phyloP scores from a whole-genome alignment of 1,139 yeast species.

The Pichia sp. region DNA sequence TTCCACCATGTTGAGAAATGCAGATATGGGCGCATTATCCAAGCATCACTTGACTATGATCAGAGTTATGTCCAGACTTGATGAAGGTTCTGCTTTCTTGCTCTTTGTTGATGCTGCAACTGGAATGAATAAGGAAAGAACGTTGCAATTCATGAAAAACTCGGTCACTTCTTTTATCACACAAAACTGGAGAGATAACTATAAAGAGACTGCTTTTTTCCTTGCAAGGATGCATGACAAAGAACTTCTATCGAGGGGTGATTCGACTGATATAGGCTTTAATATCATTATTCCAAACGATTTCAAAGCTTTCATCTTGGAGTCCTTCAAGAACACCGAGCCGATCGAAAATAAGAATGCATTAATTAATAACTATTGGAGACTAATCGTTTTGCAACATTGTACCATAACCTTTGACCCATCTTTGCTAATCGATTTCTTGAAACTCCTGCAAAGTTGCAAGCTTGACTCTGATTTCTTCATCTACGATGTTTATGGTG shows the following conservation, averaged over 20 bases:
- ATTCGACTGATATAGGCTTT: constrained; percentile 4
- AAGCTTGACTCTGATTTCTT: constrained; percentile 13
- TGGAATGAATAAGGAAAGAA: constrained; percentile 37
- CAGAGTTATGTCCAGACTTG: constrained; percentile 21
- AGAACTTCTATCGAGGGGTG: constrained; percentile 16
- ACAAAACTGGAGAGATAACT: constrained; percentile 28
- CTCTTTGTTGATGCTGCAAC: constrained; percentile 44
- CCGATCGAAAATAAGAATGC: constrained; percentile 18
- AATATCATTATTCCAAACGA: constrained; percentile 24
- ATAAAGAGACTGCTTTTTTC: constrained; percentile 40
- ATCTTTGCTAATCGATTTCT: constrained; percentile 14
- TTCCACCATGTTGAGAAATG: constrained; percentile 50
- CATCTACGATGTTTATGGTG: constrained; percentile 23
- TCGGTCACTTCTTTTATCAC: constrained; percentile 46
- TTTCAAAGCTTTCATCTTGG: constrained; percentile 21
- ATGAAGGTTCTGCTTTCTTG: constrained; percentile 35
- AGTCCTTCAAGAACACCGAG: constrained; percentile 12
- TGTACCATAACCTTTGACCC: constrained; percentile 17
- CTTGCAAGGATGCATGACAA: constrained; percentile 31
- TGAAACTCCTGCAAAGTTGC: constrained; percentile 8
- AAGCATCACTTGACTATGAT: constrained; percentile 34
- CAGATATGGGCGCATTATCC: constrained; percentile 44
- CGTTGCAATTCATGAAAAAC: constrained; percentile 39
- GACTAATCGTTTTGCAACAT: constrained; percentile 29
- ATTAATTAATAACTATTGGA: constrained; percentile 35